Evolutionary conservation across 768 basidiomycete species (phyloP), one percentile per base, ranked within the genome.

Genomic region (Termitomyces sp.): DNA sequence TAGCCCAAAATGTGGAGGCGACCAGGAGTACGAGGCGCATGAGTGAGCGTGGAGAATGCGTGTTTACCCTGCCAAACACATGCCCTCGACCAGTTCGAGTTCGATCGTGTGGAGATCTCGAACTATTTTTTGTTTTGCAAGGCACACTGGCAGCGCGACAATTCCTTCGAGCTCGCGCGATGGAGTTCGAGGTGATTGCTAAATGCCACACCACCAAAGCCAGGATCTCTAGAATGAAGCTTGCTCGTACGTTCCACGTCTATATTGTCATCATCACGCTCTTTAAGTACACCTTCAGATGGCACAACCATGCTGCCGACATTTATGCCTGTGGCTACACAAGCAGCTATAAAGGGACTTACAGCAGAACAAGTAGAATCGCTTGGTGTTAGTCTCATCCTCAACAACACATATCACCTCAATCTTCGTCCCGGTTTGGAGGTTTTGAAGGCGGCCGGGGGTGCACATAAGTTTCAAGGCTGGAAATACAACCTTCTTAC

Each of bases 311-410:
- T 88, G 77, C 74, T 94, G 19, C 92, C 92, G 2, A 91, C 92
- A 0, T 95, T 95, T 64, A 95, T 94, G 93, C 93, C 92, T 3
- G 91, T 94, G 9, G 92, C 91, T 3, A 95, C 93, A 4, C 93
- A 95, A 67, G 91, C 88, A 17, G 89, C 92, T 6, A 91, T 95
- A 66, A 96, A 96, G 70, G 91, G 92, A 3, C 72, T 95, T n/a
- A 92, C 91, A 5, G 72, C 90, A 19, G 87, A 90, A 57, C 90
- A 94, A 71, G 84, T 89, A 39, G 89, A 94, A 67, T 77, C 85
- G 3, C 78, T 94, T 1, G 91, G 91, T 1, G 78, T 94, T 44
- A 89, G 88, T 0, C 78, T 95, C 55, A 88, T 94, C 39, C 75
- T 95, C 50, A 94, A 94, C 68, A 94, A 94, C 69, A 91, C 92